Evolutionary conservation across 2,329 filamentous ascomycete species (phyloP).

Genomic region (Fusarium longipes): DNA sequence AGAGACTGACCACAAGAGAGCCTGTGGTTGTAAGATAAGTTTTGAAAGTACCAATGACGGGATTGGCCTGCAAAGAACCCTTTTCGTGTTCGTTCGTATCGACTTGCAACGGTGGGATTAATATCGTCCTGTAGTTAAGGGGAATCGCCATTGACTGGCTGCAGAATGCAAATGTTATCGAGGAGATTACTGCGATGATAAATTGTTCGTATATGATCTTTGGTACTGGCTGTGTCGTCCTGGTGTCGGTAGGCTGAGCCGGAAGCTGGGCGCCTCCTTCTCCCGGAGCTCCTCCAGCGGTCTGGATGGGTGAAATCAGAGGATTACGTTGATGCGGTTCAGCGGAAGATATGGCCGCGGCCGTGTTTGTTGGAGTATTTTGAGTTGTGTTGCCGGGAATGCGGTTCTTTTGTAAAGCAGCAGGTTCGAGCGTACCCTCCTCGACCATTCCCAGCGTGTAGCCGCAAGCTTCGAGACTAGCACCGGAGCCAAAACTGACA

Average conservation of each 20-base stretch:
- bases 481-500: slow-evolving; percentile 49
- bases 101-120: slow-evolving; percentile 53
- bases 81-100: slow-evolving; percentile 33
- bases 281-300: slow-evolving; percentile 19
- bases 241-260: slow-evolving; percentile 48
- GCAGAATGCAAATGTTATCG: slow-evolving; percentile 64
- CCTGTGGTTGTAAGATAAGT: slow-evolving; percentile 68
- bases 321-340: slow-evolving; percentile 52
- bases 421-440: slow-evolving; percentile 63
- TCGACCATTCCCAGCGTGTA: slow-evolving; percentile 59
- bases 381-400: slow-evolving; percentile 53
- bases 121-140: slow-evolving; percentile 64
- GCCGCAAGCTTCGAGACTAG: slow-evolving; percentile 57
- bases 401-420: slow-evolving; percentile 59
- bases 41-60: slow-evolving; percentile 62
- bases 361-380: slow-evolving; percentile 60
- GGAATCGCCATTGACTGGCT: slow-evolving; percentile 61
- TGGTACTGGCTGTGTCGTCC: slow-evolving; percentile 41
- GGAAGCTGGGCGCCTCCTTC: slow-evolving; percentile 46
- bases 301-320: slow-evolving; percentile 36
- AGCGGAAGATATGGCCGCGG: slow-evolving; percentile 54
- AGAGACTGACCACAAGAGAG: slow-evolving; percentile 62
- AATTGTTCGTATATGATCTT: slow-evolving; percentile 66
- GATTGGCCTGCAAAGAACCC: slow-evolving; percentile 32
- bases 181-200: slow-evolving; percentile 62